A percentile compares a stretch with the other conserved stretches of the same genome.
Conservation (phyloP, 345 rosid species). For the Citrus australasica region DNA sequence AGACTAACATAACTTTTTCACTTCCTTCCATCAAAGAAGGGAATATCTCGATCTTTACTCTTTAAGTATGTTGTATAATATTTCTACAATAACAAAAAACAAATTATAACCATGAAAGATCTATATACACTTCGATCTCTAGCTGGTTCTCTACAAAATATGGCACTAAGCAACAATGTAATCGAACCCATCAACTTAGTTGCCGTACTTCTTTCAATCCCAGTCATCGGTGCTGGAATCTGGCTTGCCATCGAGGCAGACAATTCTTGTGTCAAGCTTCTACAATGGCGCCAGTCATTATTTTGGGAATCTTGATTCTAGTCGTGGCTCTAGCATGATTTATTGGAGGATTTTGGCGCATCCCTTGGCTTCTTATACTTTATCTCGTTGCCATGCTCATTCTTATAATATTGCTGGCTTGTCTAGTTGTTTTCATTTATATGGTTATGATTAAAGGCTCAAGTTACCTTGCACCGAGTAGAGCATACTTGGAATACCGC, state of each 20-base stretch:
- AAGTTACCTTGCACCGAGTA: constrained; percentile 70
- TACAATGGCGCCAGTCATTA: constrained; percentile 97
- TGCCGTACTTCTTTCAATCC: constrained; percentile 80
- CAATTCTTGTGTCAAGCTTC: constrained; percentile 76
- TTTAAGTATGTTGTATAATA: neutral
- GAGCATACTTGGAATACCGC: constrained; percentile 74
- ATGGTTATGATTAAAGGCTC: constrained; percentile 76
- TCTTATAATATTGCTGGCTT: constrained; percentile 55
- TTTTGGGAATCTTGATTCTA: constrained; percentile 65
- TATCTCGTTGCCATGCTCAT: constrained; percentile 77
- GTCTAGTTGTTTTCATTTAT: constrained; percentile 68
- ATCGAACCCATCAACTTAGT: constrained; percentile 85
- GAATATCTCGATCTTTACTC: neutral
- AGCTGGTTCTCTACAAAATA: constrained; percentile 10
- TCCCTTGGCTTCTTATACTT: constrained; percentile 68
- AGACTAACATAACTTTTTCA: too few species aligned
- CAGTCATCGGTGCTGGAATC: constrained; percentile 82
- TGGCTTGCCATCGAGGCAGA: constrained; percentile 78
- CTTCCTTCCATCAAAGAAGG: too few species aligned
- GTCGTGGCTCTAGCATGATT: constrained; percentile 71
- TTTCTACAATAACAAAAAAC: constrained; percentile 2
- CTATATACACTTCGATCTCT: neutral
- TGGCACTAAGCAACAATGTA: constrained; percentile 83
- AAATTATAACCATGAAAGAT: neutral
- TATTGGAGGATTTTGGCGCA: constrained; percentile 85